These are phyloP conservation scores for Mercurialis annua DNA, from an alignment of 345 rosid genomes.

Conservation along the genomic window DNA sequence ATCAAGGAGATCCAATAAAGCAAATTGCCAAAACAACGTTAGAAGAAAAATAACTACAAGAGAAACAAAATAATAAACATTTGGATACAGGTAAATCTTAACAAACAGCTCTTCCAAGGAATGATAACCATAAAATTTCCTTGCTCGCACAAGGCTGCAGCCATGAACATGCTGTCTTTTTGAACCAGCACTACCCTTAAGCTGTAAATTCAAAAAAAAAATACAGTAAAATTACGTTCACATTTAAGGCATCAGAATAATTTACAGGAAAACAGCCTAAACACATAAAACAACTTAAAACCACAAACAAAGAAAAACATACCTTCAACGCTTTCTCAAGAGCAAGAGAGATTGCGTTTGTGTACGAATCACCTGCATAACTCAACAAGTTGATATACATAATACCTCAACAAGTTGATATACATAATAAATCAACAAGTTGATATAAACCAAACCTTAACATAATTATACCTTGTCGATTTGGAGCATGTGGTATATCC, in stretches of 20 bases:
- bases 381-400: slow-evolving; percentile 23
- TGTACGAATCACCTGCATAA: slow-evolving; percentile 48
- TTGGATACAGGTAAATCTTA: slow-evolving; percentile 90
- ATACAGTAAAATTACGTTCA: slow-evolving; percentile 1
- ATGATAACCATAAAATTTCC: slow-evolving; percentile 84
- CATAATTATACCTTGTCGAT: slow-evolving; percentile 44
- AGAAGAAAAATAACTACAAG: slow-evolving; percentile 10
- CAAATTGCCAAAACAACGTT: not conserved
- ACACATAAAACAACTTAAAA: slow-evolving; percentile 2
- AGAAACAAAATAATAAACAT: slow-evolving; percentile 8
- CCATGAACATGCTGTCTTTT: slow-evolving; percentile 86
- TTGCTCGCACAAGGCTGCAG: slow-evolving; percentile 75
- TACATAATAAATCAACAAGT: not conserved
- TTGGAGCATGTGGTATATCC: slow-evolving; percentile 45
- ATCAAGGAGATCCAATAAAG: slow-evolving; percentile 43
- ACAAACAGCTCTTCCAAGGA: slow-evolving; percentile 79
- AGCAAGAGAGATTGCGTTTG: slow-evolving; percentile 48
- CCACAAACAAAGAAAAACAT: slow-evolving; percentile 13
- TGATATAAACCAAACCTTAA: not conserved
- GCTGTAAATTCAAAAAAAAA: slow-evolving; percentile 44
- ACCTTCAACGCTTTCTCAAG: slow-evolving; percentile 91
- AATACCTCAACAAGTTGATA: not conserved
- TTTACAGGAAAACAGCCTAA: not conserved
- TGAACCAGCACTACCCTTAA: slow-evolving; percentile 58
- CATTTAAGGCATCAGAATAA: not conserved